phyloP scores from a whole-genome alignment of 805 yeast genomes.

The Yamadazyma nakazawae region DNA sequence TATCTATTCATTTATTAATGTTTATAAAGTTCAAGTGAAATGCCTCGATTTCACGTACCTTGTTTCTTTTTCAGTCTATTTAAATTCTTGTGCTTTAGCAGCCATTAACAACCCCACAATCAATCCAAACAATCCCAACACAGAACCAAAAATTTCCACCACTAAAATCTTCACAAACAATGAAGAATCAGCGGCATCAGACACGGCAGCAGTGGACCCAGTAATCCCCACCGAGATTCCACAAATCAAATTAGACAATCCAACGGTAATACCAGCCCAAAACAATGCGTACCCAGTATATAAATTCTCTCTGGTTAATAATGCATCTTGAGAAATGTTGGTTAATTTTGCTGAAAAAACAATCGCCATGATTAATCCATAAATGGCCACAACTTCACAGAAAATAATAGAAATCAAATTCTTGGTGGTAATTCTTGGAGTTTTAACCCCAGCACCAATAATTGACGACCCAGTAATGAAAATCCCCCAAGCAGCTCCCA shows the following conservation, averaged over 20 bases:
- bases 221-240: slow-evolving; percentile 97
- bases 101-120: slow-evolving; percentile 98
- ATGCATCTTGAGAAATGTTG: slow-evolving; percentile 57
- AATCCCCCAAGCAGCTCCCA: slow-evolving; percentile 99
- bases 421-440: slow-evolving; percentile 96
- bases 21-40: no score
- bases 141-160: slow-evolving; percentile 95
- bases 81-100: slow-evolving; percentile 86
- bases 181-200: slow-evolving; percentile 96
- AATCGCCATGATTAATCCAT: slow-evolving; percentile 96
- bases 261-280: slow-evolving; percentile 98
- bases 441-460: slow-evolving; percentile 96
- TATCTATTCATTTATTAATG: no score
- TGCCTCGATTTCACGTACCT: no score
- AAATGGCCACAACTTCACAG: slow-evolving; percentile 98
- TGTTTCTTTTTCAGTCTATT: slow-evolving; percentile 32
- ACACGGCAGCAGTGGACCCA: slow-evolving; percentile 97
- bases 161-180: slow-evolving; percentile 94
- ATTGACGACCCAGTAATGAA: slow-evolving; percentile 93
- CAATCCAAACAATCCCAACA: slow-evolving; percentile 90
- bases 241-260: slow-evolving; percentile 87
- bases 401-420: slow-evolving; percentile 94
- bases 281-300: slow-evolving; percentile 94
- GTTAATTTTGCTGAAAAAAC: slow-evolving; percentile 88
- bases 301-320: slow-evolving; percentile 77